Evolutionary conservation across 2,329 filamentous ascomycete genomes (phyloP), one percentile per base, ranked within the genome.

Genomic region (Emericellopsis atlantica): DNA sequence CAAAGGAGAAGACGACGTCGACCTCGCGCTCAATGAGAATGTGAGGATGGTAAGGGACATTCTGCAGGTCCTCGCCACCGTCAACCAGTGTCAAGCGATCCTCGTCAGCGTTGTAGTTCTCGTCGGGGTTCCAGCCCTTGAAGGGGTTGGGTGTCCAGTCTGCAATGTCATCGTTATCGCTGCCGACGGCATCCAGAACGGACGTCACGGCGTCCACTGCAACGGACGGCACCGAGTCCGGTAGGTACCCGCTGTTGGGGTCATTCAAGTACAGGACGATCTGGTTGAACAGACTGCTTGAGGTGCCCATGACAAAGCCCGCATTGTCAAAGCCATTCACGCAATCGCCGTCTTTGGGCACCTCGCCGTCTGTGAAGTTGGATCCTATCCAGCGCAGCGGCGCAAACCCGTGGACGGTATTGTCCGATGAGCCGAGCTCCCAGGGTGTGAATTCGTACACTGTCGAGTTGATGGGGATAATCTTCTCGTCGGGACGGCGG

Each of bases 231-330:
- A 72, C 49, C 65, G 51, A 54, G 46, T 79, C 76, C 4, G 70
- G 72, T 4, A 59, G 51, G 52, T 72, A 77, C 16, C 46, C 67
- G 50, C 47, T 54, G 16, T 55, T 64, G 34, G 49, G 63, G 43
- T 65, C 55, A 52, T 66, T 22, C 77, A 92, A 32, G 78, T 93
- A 69, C 71, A 93, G 69, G 42, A 79, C 67, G 51, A 51, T 69
- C 67, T 54, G 66, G 62, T 93, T 93, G 68, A 93, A 93, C 4
- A 93, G 67, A 8, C 81, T 80, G 14, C 81, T 86, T 10, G 81
- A 87, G 1, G 86, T 92, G 44, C 85, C 85, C 76, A 90, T 85
- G 26, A 92, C 67, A 51, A 78, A 93, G 2, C 84, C 84, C 6
- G 76, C 75, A 49, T 85, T 88, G 58, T 93, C 86, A 48, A 87